Conservation (phyloP, 2,329 filamentous ascomycete genomes). For the Paraphaeosphaeria minitans region DNA sequence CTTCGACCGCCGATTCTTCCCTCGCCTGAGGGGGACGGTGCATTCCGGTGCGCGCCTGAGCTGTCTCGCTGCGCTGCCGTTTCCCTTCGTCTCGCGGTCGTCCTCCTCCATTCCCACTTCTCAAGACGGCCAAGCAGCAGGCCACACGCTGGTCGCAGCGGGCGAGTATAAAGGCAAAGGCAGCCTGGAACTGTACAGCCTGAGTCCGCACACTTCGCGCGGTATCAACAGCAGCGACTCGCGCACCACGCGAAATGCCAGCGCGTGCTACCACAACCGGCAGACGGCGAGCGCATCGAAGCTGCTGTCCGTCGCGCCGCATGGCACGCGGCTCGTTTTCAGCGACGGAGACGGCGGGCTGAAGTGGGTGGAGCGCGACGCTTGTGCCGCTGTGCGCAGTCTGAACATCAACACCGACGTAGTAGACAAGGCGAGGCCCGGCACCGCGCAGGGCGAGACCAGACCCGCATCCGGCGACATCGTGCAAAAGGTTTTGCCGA, state of each 20-base stretch:
- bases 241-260: conserved; percentile 50
- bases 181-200: conserved; percentile 82
- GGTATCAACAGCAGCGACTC: conserved; percentile 36
- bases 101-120: conserved; percentile 64
- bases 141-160: conserved; percentile 74
- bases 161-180: conserved; percentile 93
- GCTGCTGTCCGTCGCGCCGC: conserved; percentile 77
- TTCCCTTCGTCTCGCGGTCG: conserved; percentile 66
- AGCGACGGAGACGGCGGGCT: conserved; percentile 83
- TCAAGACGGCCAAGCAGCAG: background rate
- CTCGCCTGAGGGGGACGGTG: conserved; percentile 75
- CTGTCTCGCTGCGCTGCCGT: conserved; percentile 71
- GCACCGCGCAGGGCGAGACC: no score
- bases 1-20: conserved; percentile 87
- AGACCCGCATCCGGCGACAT: conserved; percentile 65
- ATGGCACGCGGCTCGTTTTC: conserved; percentile 81
- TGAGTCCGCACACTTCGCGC: conserved; percentile 50
- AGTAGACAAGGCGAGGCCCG: conserved; percentile 12
- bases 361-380: conserved; percentile 91
- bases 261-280: conserved; percentile 64
- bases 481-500: conserved; percentile 76
- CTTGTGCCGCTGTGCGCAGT: conserved; percentile 58
- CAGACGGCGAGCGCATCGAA: conserved; percentile 82
- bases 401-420: conserved; percentile 60
- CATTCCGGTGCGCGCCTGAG: conserved; percentile 83